These are phyloP conservation scores for Vigna reflexopilosa DNA, from an alignment of 306 rosid genomes.

Conservation along the genomic window DNA sequence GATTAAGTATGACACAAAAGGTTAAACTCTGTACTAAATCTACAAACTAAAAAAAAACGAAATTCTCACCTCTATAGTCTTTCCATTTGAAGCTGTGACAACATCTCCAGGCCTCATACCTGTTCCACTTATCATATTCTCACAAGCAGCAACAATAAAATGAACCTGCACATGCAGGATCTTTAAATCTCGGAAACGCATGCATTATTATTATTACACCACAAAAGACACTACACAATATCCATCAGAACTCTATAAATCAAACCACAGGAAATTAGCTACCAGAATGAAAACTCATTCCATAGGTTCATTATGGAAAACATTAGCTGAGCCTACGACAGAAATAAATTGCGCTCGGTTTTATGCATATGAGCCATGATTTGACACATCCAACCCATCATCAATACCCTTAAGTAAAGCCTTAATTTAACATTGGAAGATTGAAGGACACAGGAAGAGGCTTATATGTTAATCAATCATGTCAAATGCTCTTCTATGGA, in stretches of 20 bases:
- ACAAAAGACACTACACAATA: neutral
- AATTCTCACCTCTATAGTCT: constrained; percentile 89
- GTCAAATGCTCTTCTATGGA: neutral
- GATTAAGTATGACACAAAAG: constrained; percentile 16
- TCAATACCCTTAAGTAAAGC: constrained; percentile 17
- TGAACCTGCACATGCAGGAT: constrained; percentile 75
- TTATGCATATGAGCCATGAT: neutral
- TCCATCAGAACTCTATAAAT: constrained; percentile 14
- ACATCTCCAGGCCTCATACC: constrained; percentile 99
- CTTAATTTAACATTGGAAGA: constrained; percentile 20
- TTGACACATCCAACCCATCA: constrained; percentile 11
- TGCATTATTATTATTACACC: constrained; percentile 23
- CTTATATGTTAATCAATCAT: neutral
- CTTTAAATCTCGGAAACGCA: neutral
- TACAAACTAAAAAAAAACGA: neutral
- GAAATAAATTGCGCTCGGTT: constrained; percentile 4
- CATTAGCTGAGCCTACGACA: constrained; percentile 16
- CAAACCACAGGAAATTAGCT: neutral
- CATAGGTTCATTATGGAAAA: constrained; percentile 18
- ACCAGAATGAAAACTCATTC: constrained; percentile 35
- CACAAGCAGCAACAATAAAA: constrained; percentile 98
- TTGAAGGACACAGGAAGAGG: neutral
- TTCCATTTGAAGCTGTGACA: constrained; percentile 99
- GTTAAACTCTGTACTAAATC: neutral
- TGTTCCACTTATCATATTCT: constrained; percentile 99